Conservation (phyloP, 192 early-diverging fungal species). For the Geranomyces variabilis region DNA sequence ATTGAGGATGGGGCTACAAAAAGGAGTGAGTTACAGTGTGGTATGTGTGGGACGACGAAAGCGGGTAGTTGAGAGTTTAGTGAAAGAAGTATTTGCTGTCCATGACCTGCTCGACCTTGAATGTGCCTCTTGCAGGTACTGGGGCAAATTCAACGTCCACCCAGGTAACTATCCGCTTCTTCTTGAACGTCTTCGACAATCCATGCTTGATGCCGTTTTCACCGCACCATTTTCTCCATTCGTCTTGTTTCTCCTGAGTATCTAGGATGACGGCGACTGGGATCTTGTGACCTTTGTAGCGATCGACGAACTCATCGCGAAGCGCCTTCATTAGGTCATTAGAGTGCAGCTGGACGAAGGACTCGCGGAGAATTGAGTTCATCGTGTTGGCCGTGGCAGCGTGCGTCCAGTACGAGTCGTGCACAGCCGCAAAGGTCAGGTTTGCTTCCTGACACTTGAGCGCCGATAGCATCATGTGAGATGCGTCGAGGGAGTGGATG, state of each 20-base stretch:
- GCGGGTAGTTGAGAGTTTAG: too few species aligned
- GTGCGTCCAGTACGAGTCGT: conserved; percentile 99
- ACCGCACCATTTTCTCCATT: conserved; percentile 29
- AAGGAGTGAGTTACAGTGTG: too few species aligned
- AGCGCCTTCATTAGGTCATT: conserved; percentile 84
- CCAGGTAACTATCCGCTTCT: conserved; percentile 45
- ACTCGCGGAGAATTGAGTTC: conserved; percentile 82
- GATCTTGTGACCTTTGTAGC: conserved; percentile 74
- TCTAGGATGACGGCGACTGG: conserved; percentile 52
- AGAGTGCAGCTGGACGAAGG: conserved; percentile 86
- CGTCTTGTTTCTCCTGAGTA: conserved; percentile 36
- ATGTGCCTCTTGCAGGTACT: conserved; percentile 80
- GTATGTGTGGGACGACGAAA: too few species aligned
- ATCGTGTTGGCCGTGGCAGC: conserved; percentile 86
- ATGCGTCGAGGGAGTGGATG: conserved; percentile 96
- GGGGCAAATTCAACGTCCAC: conserved; percentile 69
- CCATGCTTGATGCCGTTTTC: conserved; percentile 22
- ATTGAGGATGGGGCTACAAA: too few species aligned
- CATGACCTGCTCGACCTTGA: conserved; percentile 80
- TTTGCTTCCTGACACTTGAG: conserved; percentile 77
- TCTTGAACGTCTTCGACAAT: conserved; percentile 11
- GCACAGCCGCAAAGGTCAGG: conserved; percentile 90
- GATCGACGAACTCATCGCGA: conserved; percentile 77
- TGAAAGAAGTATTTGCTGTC: conserved; percentile 93
- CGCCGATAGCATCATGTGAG: conserved; percentile 96